phyloP scores from a whole-genome alignment of 352 stramenopile species.

The Phytophthora quininea region DNA sequence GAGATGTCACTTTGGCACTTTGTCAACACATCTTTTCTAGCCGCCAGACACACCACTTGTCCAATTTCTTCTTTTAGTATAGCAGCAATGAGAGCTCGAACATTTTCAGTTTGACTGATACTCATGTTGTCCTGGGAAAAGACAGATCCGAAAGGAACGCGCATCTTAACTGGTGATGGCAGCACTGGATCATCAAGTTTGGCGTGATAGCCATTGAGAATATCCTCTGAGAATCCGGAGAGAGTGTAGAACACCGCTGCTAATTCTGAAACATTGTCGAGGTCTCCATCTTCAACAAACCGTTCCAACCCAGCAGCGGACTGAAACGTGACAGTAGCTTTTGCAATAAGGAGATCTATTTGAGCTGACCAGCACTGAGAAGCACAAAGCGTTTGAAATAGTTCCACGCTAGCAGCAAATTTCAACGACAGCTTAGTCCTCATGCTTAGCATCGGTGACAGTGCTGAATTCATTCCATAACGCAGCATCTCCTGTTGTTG shows the following conservation, averaged over 20 bases:
- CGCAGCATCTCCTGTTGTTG: conserved; percentile 17
- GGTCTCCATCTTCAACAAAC: conserved; percentile 5
- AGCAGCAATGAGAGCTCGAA: conserved; percentile 15
- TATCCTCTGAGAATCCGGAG: conserved; percentile 32
- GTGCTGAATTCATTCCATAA: too few species aligned
- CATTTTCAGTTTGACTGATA: conserved; percentile 1
- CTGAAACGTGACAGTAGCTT: conserved; percentile 5
- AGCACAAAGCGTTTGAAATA: conserved; percentile 38
- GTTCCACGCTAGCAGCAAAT: conserved; percentile 28
- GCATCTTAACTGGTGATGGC: conserved; percentile 2
- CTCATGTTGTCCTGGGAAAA: conserved; percentile 12
- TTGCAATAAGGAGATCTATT: conserved; percentile 20
- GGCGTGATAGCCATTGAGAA: conserved; percentile 25
- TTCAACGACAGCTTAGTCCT: conserved; percentile 19
- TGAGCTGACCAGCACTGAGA: conserved; percentile 20
- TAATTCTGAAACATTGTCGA: conserved; percentile 2
- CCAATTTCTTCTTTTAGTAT: conserved; percentile 25
- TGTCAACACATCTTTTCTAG: conserved; percentile 20
- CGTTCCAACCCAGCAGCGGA: conserved; percentile 1
- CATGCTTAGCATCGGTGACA: not conserved
- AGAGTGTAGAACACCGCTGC: conserved; percentile 9
- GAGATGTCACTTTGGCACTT: conserved; percentile 25
- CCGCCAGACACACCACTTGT: conserved; percentile 8
- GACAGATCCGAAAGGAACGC: conserved; percentile 21
- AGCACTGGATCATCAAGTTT: conserved; percentile 1